Evolutionary conservation across 805 yeast species (phyloP), one percentile per base, ranked within the genome.

Genomic region (Pichia californica): DNA sequence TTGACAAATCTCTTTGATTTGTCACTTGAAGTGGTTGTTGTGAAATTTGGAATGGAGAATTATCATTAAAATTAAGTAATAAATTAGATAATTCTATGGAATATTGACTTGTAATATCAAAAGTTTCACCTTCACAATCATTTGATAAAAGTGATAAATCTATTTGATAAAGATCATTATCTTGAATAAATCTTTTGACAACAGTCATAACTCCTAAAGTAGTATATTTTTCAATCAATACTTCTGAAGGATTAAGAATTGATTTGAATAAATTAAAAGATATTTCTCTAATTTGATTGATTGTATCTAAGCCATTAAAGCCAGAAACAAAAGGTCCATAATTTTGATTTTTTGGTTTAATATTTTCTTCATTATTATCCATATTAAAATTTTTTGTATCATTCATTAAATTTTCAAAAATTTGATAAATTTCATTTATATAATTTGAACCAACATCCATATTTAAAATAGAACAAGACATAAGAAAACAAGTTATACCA

Each of bases 151-250:
- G 53, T 29, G 53, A 54, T 25, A 42, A 39, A 45, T 51, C 41
- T n/a, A 52, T 21, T 27, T 48, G 45, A 8, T 41, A 46, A 16
- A 58, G 49, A 19, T 53, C 51, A 31, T 56, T 56, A 33, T 59
- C 61, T 13, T 56, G 32, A 31, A 63, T 48, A 38, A 62, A 65
- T 33, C 53, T 57, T 26, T 57, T 55, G 25, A 65, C 56, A 16
- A 74, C 78, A 15, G 70, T 71, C n/a, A 74, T 66, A 11, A 76
- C 82, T 1, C 82, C 82, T 39, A 74, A 55, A 26, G 64, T 66
- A 30, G 73, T 66, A 52, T 76, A 73, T 55, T 77, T 77, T 43
- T 72, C 73, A 26, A 68, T 56, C 28, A 77, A 58, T 14, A 75
- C 77, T 44, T 76, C 81, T 2, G 79, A 71, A 20, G 75, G 72